phyloP scores from a whole-genome alignment of 1,284 basidiomycete genomes.

The Coniferiporia weirii region DNA sequence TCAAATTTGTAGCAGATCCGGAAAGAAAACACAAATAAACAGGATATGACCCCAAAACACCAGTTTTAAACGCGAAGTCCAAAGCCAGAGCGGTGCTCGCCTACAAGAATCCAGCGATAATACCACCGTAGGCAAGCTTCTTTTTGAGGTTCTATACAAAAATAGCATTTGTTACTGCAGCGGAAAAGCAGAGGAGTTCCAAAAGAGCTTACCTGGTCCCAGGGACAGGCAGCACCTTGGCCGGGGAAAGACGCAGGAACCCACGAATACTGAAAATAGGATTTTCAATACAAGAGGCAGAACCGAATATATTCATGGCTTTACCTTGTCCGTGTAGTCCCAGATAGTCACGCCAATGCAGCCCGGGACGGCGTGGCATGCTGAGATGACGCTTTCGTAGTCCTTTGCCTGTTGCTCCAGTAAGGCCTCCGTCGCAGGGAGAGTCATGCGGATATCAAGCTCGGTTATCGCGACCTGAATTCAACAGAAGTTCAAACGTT shows the following conservation, averaged over 20 bases:
- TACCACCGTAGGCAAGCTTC: conserved; percentile 23
- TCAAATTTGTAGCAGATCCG: too few relatives aligned
- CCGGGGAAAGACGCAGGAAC: conserved; percentile 22
- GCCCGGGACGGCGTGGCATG: conserved; percentile 37
- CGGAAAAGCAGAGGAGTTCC: background rate
- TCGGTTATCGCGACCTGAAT: conserved; percentile 41
- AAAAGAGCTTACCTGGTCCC: conserved; percentile 19
- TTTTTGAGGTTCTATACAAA: conserved; percentile 19
- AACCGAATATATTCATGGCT: background rate
- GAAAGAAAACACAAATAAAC: too few relatives aligned
- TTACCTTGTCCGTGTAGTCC: conserved; percentile 44
- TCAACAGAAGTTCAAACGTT: background rate
- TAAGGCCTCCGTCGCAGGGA: conserved; percentile 41
- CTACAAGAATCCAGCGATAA: conserved; percentile 16
- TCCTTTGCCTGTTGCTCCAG: conserved; percentile 45
- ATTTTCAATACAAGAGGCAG: too few relatives aligned
- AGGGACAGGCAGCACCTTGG: conserved; percentile 23
- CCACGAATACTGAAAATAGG: conserved; percentile 20
- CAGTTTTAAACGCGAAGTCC: too few relatives aligned
- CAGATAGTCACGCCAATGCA: conserved; percentile 48
- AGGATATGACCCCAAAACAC: too few relatives aligned
- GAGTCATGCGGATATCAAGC: conserved; percentile 48
- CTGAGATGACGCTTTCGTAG: conserved; percentile 39
- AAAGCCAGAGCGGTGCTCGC: too few relatives aligned
- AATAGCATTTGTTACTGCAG: background rate